These are phyloP conservation scores for Candida jianshihensis DNA, from an alignment of 805 yeast species.

Conservation along the genomic window DNA sequence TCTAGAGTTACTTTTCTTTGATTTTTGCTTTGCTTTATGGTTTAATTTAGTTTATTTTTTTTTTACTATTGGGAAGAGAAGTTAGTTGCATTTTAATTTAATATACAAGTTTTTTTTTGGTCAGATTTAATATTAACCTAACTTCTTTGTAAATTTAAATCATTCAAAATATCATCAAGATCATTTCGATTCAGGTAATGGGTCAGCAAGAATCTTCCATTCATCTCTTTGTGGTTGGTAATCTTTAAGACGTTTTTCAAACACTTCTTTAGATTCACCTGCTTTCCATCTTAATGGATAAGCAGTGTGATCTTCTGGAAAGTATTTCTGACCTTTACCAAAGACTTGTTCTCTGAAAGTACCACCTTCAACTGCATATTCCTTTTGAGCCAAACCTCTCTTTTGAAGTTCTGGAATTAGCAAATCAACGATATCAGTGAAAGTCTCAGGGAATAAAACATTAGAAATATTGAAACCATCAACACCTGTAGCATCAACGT, in stretches of 20 bases:
- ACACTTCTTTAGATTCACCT: slow-evolving; percentile 21
- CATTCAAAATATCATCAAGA: no score
- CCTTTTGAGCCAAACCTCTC: slow-evolving; percentile 29
- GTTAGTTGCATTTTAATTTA: neutral
- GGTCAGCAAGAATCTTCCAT: slow-evolving; percentile 1
- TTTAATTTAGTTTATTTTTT: neutral
- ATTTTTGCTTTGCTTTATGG: neutral
- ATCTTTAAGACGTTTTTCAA: slow-evolving; percentile 11
- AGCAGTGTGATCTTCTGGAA: slow-evolving; percentile 9
- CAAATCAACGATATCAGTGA: slow-evolving; percentile 28
- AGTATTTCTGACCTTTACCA: slow-evolving; percentile 9
- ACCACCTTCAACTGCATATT: slow-evolving; percentile 25
- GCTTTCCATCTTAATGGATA: slow-evolving; percentile 10
- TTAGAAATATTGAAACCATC: slow-evolving; percentile 35
- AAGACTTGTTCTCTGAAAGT: slow-evolving; percentile 27
- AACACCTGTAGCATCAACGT: slow-evolving; percentile 32
- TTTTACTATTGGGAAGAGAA: no score
- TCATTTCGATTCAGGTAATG: neutral
- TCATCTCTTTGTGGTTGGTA: slow-evolving; percentile 1
- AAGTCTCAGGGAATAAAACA: slow-evolving; percentile 29
- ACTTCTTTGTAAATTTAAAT: no score
- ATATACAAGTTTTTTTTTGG: no score
- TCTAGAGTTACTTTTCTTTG: neutral
- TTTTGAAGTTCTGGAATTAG: slow-evolving; percentile 29
- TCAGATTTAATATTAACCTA: no score